Conservation (phyloP, 768 basidiomycete species). For the Pleurotus sapidus region DNA sequence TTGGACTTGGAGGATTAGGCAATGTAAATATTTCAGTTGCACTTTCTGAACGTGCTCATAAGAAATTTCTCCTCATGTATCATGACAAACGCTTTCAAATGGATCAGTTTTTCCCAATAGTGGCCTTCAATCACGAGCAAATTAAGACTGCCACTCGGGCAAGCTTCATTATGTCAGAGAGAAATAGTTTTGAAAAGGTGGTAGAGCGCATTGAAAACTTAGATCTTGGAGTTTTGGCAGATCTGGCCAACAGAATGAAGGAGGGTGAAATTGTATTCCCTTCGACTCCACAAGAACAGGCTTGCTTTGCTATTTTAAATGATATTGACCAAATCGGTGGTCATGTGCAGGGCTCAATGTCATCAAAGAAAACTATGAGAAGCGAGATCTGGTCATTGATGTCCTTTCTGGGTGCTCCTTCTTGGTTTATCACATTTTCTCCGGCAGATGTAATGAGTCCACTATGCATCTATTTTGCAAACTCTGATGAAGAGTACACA, state of each 20-base stretch:
- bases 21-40: neutral
- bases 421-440: conserved; percentile 26
- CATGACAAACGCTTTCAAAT: conserved; percentile 33
- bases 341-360: conserved; percentile 17
- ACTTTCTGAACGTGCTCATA: conserved; percentile 18
- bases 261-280: conserved; percentile 15
- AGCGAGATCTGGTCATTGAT: conserved; percentile 22
- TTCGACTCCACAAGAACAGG: conserved; percentile 15
- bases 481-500: conserved; percentile 12
- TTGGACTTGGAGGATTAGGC: conserved; percentile 13
- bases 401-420: conserved; percentile 17
- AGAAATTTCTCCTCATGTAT: conserved; percentile 26
- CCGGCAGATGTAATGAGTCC: conserved; percentile 28
- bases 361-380: conserved; percentile 19
- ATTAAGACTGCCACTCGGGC: conserved; percentile 17
- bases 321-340: conserved; percentile 19
- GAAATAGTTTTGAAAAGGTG: conserved; percentile 14
- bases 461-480: conserved; percentile 27
- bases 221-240: conserved; percentile 10
- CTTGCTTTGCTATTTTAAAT: conserved; percentile 15
- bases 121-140: conserved; percentile 30
- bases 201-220: conserved; percentile 10
- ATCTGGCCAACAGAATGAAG: conserved; percentile 4
- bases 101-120: conserved; percentile 27
- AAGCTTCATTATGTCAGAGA: conserved; percentile 18